Percentiles rank a stretch among this genome's conserved stretches.
Conservation (phyloP, 306 rosid genomes). For the cucumber (Cucumis sativus) region DNA sequence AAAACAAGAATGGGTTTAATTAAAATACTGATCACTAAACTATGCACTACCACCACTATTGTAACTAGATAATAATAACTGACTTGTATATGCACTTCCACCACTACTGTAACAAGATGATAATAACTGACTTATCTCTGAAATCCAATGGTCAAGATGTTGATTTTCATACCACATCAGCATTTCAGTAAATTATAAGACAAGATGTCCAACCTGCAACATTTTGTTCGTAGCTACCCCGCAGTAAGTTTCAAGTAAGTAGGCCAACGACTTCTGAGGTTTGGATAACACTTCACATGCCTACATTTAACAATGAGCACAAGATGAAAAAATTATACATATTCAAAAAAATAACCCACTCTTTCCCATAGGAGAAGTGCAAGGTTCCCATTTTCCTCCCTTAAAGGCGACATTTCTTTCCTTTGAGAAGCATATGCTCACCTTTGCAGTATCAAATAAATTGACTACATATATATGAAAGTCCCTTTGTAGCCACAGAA, state of each 20-base stretch:
- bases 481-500: slow-evolving; percentile 89
- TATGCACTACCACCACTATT: neutral
- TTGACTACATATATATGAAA: slow-evolving; percentile 80
- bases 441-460: slow-evolving; percentile 90
- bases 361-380: neutral
- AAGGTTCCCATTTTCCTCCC: neutral
- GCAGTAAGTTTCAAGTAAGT: slow-evolving; percentile 81
- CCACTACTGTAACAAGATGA: too few relatives aligned
- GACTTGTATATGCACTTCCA: neutral
- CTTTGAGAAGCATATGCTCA: slow-evolving; percentile 6
- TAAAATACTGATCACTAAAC: neutral
- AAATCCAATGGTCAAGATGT: neutral
- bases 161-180: neutral
- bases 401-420: neutral
- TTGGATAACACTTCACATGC: slow-evolving; percentile 87
- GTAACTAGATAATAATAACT: too few relatives aligned
- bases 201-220: slow-evolving; percentile 56
- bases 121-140: neutral
- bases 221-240: slow-evolving; percentile 69
- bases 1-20: neutral
- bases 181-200: neutral
- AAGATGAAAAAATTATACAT: neutral
- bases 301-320: slow-evolving; percentile 32
- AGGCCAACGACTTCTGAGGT: slow-evolving; percentile 87
- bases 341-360: neutral